Base-by-base conservation (phyloP, 1,284 basidiomycete species). In the Leucocoprinus gongylophorus region DNA sequence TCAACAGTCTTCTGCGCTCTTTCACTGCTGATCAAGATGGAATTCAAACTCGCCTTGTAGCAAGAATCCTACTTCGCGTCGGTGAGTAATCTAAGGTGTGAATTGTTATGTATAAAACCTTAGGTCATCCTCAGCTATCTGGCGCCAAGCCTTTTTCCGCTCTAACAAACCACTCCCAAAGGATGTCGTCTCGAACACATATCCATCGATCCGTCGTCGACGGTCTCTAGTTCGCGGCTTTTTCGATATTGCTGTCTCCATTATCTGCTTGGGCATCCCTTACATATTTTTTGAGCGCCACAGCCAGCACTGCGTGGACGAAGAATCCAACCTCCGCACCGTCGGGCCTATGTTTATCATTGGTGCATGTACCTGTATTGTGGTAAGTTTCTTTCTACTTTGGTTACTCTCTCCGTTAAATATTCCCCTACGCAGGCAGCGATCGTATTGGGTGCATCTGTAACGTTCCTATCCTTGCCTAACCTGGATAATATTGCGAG, bases 381-480 rank as follows among this genome's bases (percentile, higher is more conserved):
- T 85, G 66, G 84, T 85, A 64, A 68, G 80, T 72, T n/a, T 23
- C 18, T 13, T 53, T 53, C 44, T 51, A 51, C 37, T 54, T 52
- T 42, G 51, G 20, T 33, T 53, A 55, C 54, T 54, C 43, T 51
- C 54, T 32, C 41, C 43, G 13, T n/a, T 17, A 49, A 48, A 50
- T 49, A 39, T 37, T 38, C 8, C 12, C 43, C 28, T 43, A 41
- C 48, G 48, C 67, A 89, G 86, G 85, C 86, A 59, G 85, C 85
- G 26, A 76, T 88, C 50, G 76, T 89, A 17, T 69, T 89, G 50
- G 87, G 85, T 59, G 83, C 85, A 37, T 84, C 85, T 40, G 81
- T 88, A 51, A 88, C 85, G 28, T 81, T 89, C 67, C 76, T 89
- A 61, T 79, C 83, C 47, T 73, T 89, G 39, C 84, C 85, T 57